A percentile compares a stretch with the other conserved stretches of the same genome.
Evolutionary conservation across 768 basidiomycete genomes (phyloP).

Genomic region (Neoboletus brunneissimus): DNA sequence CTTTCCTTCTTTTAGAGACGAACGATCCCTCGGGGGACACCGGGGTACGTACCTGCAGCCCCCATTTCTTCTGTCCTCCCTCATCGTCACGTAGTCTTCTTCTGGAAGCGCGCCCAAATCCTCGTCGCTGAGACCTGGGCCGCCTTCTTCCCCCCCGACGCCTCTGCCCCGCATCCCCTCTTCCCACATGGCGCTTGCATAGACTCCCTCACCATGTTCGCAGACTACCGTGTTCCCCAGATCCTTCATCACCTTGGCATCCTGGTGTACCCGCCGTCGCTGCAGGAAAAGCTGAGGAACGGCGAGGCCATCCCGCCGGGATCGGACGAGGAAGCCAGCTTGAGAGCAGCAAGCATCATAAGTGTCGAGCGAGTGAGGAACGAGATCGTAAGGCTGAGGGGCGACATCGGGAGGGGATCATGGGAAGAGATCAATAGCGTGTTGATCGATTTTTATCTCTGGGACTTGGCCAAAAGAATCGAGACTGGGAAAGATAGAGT

Average conservation of each 20-base stretch:
- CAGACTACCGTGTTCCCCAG: conserved; percentile 90
- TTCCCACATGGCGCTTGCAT: conserved; percentile 68
- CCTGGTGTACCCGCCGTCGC: conserved; percentile 62
- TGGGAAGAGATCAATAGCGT: conserved; percentile 58
- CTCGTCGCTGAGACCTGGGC: conserved; percentile 91
- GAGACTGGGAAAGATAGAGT: conserved; percentile 60
- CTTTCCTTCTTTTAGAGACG: conserved; percentile 79
- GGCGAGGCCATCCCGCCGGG: conserved; percentile 51
- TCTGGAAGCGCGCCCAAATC: conserved; percentile 93
- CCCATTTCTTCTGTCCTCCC: not conserved
- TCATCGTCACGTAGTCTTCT: conserved; percentile 47
- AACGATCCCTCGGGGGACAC: conserved; percentile 52
- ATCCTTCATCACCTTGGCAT: conserved; percentile 82
- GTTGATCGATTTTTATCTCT: conserved; percentile 86
- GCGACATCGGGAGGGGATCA: conserved; percentile 25
- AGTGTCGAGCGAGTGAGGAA: conserved; percentile 73
- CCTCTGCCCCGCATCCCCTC: conserved; percentile 57
- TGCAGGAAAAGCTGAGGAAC: conserved; percentile 49
- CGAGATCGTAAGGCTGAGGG: conserved; percentile 43
- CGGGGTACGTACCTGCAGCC: conserved; percentile 44
- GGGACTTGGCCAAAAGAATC: conserved; percentile 80
- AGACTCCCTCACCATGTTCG: conserved; percentile 84
- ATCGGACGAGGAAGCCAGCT: conserved; percentile 67
- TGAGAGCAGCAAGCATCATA: conserved; percentile 77
- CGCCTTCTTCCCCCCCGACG: conserved; percentile 69